phyloP scores from a whole-genome alignment of 352 stramenopile species.

The Globisporangium sylvaticum region DNA sequence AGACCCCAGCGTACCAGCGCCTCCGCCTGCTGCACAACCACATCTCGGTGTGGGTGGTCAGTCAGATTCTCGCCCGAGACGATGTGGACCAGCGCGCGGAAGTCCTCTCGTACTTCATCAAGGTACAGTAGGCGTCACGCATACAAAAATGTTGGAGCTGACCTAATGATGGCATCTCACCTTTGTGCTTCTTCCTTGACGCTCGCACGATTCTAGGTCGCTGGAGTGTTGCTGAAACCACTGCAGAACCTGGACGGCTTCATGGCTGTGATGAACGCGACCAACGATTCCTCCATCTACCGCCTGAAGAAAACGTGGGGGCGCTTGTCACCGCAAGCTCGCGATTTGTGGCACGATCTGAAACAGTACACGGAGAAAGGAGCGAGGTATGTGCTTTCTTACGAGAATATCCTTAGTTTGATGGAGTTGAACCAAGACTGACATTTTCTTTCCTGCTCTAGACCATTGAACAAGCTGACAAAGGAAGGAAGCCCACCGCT shows the following conservation, averaged over 20 bases:
- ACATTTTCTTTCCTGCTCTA: conserved; percentile 8
- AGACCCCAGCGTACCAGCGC: conserved; percentile 79
- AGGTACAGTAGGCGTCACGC: conserved; percentile 24
- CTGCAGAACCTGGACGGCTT: conserved; percentile 87
- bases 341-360: conserved; percentile 80
- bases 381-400: conserved; percentile 27
- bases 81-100: conserved; percentile 80
- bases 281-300: conserved; percentile 85
- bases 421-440: neutral
- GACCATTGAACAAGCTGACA: conserved; percentile 73
- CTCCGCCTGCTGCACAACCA: conserved; percentile 83
- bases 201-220: conserved; percentile 30
- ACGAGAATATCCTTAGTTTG: neutral
- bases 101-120: conserved; percentile 82
- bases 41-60: conserved; percentile 83
- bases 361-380: conserved; percentile 83
- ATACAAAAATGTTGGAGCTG: neutral
- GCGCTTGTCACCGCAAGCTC: conserved; percentile 54
- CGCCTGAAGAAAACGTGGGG: conserved; percentile 86
- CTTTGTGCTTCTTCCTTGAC: neutral
- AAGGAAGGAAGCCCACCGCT: conserved; percentile 64
- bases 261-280: conserved; percentile 89
- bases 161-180: neutral
- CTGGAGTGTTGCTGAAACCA: conserved; percentile 63
- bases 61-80: conserved; percentile 68